Conservation (phyloP, 2,329 filamentous ascomycete genomes). For the Colletotrichum navitas region DNA sequence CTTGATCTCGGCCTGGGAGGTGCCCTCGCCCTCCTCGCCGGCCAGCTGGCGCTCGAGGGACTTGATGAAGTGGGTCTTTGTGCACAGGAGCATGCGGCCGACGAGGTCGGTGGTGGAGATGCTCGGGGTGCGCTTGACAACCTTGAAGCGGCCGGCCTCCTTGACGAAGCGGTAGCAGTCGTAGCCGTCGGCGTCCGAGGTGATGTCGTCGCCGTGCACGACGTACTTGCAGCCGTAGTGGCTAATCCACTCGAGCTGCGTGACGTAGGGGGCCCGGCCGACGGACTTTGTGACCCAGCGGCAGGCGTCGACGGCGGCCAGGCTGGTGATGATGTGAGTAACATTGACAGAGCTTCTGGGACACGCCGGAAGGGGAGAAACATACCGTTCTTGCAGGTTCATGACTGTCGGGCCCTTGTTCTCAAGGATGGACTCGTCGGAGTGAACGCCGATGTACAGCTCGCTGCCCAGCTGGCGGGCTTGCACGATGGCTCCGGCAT, state of each 20-base stretch:
- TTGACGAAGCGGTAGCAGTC: constrained; percentile 99
- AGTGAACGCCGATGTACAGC: constrained; percentile 93
- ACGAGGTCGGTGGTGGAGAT: constrained; percentile 99
- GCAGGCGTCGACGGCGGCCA: constrained; percentile 93
- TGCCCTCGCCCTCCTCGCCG: constrained; percentile 80
- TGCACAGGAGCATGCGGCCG: constrained; percentile 96
- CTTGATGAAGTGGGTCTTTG: constrained; percentile 92
- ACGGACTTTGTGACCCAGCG: constrained; percentile 92
- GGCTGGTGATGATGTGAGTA: constrained; percentile 60
- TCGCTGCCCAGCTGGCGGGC: constrained; percentile 91
- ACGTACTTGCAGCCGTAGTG: constrained; percentile 97
- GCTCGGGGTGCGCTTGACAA: constrained; percentile 94
- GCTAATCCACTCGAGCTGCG: constrained; percentile 90
- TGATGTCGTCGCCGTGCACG: constrained; percentile 97
- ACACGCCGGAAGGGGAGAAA: constrained; percentile 19
- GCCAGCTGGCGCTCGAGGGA: constrained; percentile 77
- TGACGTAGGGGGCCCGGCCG: constrained; percentile 92
- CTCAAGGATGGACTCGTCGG: constrained; percentile 92
- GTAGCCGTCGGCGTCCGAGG: constrained; percentile 90
- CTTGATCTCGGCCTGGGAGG: constrained; percentile 71
- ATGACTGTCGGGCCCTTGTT: constrained; percentile 99
- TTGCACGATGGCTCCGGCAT: constrained; percentile 97
- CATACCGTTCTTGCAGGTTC: constrained; percentile 86
- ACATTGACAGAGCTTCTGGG: constrained; percentile 6
- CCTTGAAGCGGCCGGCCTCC: constrained; percentile 91